phyloP scores from a whole-genome alignment of 2,329 filamentous ascomycete genomes.

The Cladosporium velox region DNA sequence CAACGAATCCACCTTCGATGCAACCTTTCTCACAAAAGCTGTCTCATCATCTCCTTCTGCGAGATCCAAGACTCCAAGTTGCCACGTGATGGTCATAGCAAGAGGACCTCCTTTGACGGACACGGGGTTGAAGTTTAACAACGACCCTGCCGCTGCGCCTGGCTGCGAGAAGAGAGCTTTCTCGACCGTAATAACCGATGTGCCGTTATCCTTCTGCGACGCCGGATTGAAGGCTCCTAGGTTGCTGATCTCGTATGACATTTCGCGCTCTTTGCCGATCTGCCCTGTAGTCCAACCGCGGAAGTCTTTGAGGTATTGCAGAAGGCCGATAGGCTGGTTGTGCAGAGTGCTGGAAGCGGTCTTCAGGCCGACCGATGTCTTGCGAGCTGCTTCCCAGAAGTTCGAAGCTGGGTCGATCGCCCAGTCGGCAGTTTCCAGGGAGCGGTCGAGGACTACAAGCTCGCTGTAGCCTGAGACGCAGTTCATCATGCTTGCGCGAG shows the following conservation, averaged over 20 bases:
- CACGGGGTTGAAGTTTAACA: conserved; percentile 46
- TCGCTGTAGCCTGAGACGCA: conserved; percentile 33
- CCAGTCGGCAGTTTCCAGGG: not conserved
- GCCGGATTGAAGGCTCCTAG: conserved; percentile 41
- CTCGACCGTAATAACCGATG: conserved; percentile 30
- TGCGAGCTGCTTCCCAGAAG: conserved; percentile 40
- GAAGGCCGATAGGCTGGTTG: conserved; percentile 47
- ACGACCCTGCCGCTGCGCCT: conserved; percentile 41
- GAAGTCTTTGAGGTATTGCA: conserved; percentile 46
- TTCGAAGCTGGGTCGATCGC: not conserved
- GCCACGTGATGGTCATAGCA: conserved; percentile 47
- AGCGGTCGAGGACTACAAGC: conserved; percentile 5
- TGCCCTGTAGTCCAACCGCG: conserved; percentile 44
- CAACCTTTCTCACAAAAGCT: not conserved
- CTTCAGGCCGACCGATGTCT: conserved; percentile 39
- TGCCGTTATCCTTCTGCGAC: not conserved
- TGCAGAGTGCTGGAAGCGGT: conserved; percentile 36
- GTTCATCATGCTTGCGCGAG: conserved; percentile 41
- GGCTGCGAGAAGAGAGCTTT: conserved; percentile 50
- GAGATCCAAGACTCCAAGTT: conserved; percentile 45
- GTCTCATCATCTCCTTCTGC: conserved; percentile 27
- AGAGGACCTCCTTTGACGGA: conserved; percentile 45
- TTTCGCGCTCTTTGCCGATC: conserved; percentile 42
- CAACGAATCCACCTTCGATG: not conserved
- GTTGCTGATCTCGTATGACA: conserved; percentile 52